A percentile compares a stretch with the other conserved stretches of the same genome.
Conservation (phyloP, 768 basidiomycete species). For the Leccinum subtestaceum region DNA sequence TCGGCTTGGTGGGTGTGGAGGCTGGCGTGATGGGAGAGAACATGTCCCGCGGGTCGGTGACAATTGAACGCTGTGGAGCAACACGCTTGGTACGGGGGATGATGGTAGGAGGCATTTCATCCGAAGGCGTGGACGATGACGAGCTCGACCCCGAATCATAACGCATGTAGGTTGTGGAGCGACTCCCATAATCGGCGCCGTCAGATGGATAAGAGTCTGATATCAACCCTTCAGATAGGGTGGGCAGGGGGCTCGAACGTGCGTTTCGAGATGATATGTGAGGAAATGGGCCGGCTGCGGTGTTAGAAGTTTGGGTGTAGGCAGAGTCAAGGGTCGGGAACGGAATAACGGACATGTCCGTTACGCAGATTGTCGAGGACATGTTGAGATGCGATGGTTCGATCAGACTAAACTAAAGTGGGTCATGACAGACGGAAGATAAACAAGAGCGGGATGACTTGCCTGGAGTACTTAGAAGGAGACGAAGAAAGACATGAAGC, state of each 20-base stretch:
- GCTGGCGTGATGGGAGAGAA: conserved; percentile 43
- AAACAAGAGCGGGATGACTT: not conserved
- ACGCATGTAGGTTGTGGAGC: conserved; percentile 6
- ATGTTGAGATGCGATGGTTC: conserved; percentile 7
- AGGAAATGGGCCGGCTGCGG: conserved; percentile 60
- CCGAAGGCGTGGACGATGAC: conserved; percentile 38
- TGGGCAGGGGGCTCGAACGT: conserved; percentile 6
- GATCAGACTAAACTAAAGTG: conserved; percentile 2
- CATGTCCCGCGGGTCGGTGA: conserved; percentile 23
- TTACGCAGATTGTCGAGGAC: conserved; percentile 24
- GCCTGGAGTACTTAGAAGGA: conserved; percentile 17
- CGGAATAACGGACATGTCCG: conserved; percentile 27
- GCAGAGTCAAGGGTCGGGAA: conserved; percentile 24
- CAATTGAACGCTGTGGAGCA: conserved; percentile 26
- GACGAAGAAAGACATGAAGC: conserved; percentile 19
- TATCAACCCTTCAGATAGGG: conserved; percentile 16
- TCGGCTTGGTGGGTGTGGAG: conserved; percentile 33
- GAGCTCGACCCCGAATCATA: conserved; percentile 34
- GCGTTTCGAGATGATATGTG: conserved; percentile 53
- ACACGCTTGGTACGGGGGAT: conserved; percentile 38
- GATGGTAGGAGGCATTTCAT: conserved; percentile 35
- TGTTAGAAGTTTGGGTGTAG: conserved; percentile 43
- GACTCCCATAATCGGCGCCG: conserved; percentile 2
- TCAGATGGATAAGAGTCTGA: conserved; percentile 12
- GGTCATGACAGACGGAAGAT: not conserved